phyloP scores from a whole-genome alignment of 2,329 filamentous ascomycete genomes.

The Penicillium frequentans region DNA sequence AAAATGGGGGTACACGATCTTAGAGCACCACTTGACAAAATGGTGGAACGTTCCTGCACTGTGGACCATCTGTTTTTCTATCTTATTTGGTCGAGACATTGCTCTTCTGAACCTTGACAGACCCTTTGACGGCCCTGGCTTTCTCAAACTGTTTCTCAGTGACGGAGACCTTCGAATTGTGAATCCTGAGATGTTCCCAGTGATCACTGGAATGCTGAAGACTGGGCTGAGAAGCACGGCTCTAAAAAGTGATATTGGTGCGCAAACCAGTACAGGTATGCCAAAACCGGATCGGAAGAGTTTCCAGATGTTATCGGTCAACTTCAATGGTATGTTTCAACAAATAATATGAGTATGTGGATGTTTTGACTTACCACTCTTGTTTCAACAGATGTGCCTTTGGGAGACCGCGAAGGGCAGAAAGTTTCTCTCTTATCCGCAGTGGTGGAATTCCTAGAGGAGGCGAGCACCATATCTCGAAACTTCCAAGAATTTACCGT shows the following conservation, averaged over 20 bases:
- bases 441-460: constrained; percentile 74
- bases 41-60: constrained; percentile 87
- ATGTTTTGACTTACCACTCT: not conserved
- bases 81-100: constrained; percentile 83
- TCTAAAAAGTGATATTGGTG: constrained; percentile 53
- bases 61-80: constrained; percentile 85
- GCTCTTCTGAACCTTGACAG: constrained; percentile 70
- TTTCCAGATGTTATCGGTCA: constrained; percentile 14
- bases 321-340: constrained; percentile 10
- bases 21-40: constrained; percentile 75
- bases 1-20: constrained; percentile 86
- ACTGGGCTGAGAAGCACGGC: constrained; percentile 70
- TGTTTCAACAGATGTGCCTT: constrained; percentile 4
- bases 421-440: constrained; percentile 64
- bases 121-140: constrained; percentile 70
- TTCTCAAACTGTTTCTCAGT: constrained; percentile 69
- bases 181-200: constrained; percentile 74
- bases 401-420: constrained; percentile 9
- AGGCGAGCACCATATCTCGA: constrained; percentile 73
- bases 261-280: not conserved
- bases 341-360: not conserved
- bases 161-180: constrained; percentile 63
- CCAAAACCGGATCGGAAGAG: not conserved
- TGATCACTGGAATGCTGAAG: constrained; percentile 85
- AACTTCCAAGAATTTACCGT: constrained; percentile 81